These are phyloP conservation scores for Candida tammaniensis DNA, from an alignment of 805 yeast species.

Conservation along the genomic window DNA sequence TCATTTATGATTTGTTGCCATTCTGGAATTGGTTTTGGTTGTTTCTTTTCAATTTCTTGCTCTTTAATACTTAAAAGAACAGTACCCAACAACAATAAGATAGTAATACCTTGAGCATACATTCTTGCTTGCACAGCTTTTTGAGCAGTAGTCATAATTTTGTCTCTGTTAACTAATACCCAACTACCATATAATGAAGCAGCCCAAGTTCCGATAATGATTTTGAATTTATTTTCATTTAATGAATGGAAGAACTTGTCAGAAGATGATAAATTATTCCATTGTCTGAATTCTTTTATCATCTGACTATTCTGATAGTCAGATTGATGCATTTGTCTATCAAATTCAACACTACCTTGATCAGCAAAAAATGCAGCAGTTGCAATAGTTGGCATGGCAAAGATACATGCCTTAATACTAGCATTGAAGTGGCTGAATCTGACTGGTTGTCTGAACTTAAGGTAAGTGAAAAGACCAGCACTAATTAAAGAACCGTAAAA, in stretches of 20 bases:
- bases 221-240: conserved; percentile 33
- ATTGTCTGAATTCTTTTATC: conserved; percentile 32
- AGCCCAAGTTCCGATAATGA: conserved; percentile 37
- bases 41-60: conserved; percentile 44
- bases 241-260: conserved; percentile 30
- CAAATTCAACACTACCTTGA: conserved; percentile 44
- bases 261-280: conserved; percentile 29
- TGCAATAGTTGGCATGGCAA: conserved; percentile 39
- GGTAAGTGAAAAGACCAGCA: conserved; percentile 29
- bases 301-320: conserved; percentile 24
- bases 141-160: conserved; percentile 70
- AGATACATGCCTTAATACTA: conserved; percentile 35
- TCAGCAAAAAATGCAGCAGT: conserved; percentile 41
- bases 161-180: conserved; percentile 69
- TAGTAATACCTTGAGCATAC: conserved; percentile 85
- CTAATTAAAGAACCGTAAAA: conserved; percentile 33
- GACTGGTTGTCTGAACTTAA: conserved; percentile 31
- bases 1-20: conserved; percentile 32
- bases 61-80: conserved; percentile 66
- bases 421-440: conserved; percentile 35
- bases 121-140: conserved; percentile 86
- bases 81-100: conserved; percentile 65
- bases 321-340: conserved; percentile 32
- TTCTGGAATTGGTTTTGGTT: conserved; percentile 34
- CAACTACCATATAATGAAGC: conserved; percentile 62